Evolutionary conservation across 2,329 filamentous ascomycete genomes (phyloP), one percentile per base, ranked within the genome.

Genomic region (Cryphonectria parasitica): DNA sequence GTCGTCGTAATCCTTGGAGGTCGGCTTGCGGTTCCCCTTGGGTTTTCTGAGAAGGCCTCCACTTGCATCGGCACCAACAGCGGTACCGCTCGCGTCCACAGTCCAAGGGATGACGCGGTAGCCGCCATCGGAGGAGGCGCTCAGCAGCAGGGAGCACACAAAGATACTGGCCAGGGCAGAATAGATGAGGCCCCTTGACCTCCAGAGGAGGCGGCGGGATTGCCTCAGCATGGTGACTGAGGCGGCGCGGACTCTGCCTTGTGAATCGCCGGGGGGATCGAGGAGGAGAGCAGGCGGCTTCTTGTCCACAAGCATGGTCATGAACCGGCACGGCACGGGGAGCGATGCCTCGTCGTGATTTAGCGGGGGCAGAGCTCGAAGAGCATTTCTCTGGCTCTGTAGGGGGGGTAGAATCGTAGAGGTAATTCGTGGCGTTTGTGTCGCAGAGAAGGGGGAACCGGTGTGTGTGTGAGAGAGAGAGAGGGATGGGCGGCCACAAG

Each of bases 121-220:
- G 31, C 74, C 76, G 13, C 78, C 75, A 13, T 78, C 75, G 19
- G 75, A 72, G 19, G 80, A 78, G 28, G 77, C 78, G 71, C 79
- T 81, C 69, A 84, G 80, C 28, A 84, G 72, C 60, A 85, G 73
- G 74, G 81, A 83, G 74, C 85, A 86, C 45, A 83, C 78, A n/a
- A 80, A 78, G 28, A 82, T 73, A 49, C 80, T 75, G 41, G 81
- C 81, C 31, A 85, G 70, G 43, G 78, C 77, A 34, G 84, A 76
- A 49, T 85, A 74, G 13, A 85, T 73, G 41, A 86, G 73, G 54
- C 81, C 78, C 75, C 80, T 83, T 68, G 83, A 82, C 71, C 83
- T 72, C 71, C 71, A 72, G 58, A 72, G 71, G 71, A 72, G 71
- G 69, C 71, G 71, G 17, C 71, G 69, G 39, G 71, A 72, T 19